Percentiles rank a stretch among this genome's conserved stretches.
Conservation (phyloP, 768 basidiomycete species). For the Termitomyces sp. region DNA sequence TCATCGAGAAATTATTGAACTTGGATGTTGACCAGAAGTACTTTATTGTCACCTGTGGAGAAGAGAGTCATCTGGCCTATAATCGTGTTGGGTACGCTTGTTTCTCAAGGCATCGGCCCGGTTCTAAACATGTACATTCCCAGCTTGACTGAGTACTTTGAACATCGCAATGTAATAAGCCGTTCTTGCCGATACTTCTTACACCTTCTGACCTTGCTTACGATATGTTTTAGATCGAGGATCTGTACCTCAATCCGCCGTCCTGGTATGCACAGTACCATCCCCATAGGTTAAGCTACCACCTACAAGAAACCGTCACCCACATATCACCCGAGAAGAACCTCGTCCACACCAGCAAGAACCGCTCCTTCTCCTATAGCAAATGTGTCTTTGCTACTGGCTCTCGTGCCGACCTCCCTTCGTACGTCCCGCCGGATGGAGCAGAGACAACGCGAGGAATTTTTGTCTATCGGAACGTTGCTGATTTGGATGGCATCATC, state of each 20-base stretch:
- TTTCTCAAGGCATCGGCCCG: background rate
- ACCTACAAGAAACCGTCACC: conserved; percentile 45
- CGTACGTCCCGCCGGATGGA: conserved; percentile 43
- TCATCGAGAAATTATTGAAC: conserved; percentile 66
- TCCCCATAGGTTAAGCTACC: conserved; percentile 50
- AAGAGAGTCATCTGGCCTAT: conserved; percentile 52
- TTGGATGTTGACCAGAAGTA: conserved; percentile 46
- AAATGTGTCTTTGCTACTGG: conserved; percentile 69
- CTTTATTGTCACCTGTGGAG: conserved; percentile 57
- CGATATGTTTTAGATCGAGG: conserved; percentile 32
- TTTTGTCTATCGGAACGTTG: conserved; percentile 71
- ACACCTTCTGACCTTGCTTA: background rate
- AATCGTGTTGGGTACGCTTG: conserved; percentile 43
- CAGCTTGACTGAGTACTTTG: conserved; percentile 2
- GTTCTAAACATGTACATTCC: background rate
- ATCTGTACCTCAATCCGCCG: conserved; percentile 55
- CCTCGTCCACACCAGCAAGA: conserved; percentile 44
- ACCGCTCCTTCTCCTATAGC: conserved; percentile 48
- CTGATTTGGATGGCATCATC: conserved; percentile 64
- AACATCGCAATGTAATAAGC: conserved; percentile 1
- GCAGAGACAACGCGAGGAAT: conserved; percentile 46
- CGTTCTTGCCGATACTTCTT: background rate
- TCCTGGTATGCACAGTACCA: conserved; percentile 60
- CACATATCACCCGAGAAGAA: conserved; percentile 34
- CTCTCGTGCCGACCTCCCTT: conserved; percentile 59